Evolutionary conservation across 2,329 filamentous ascomycete species (phyloP).

Genomic region (Eurotiales sp.): DNA sequence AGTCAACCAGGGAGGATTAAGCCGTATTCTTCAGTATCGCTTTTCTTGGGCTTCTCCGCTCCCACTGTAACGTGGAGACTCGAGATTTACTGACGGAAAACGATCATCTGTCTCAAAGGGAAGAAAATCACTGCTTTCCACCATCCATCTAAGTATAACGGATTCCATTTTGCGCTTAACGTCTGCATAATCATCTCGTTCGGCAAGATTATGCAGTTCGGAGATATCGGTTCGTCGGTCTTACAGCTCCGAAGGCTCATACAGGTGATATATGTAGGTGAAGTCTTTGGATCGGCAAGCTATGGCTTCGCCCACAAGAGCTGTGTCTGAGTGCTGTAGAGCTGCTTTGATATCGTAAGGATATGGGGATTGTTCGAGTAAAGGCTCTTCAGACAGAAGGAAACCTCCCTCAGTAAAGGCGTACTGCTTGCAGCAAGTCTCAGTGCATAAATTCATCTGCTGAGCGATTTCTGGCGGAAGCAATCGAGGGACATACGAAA

Average conservation of each 20-base stretch:
- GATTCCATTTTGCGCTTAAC: slow-evolving; percentile 27
- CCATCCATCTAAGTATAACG: slow-evolving; percentile 40
- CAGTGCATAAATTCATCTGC: no score
- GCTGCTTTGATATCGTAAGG: slow-evolving; percentile 47
- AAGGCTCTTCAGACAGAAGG: slow-evolving; percentile 42
- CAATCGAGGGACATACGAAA: slow-evolving; percentile 29
- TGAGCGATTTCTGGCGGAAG: slow-evolving; percentile 30
- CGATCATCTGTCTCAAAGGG: no score
- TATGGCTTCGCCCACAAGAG: slow-evolving; percentile 43
- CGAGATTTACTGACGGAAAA: no score
- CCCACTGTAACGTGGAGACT: no score
- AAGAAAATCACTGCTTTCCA: slow-evolving; percentile 33
- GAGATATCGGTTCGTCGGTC: slow-evolving; percentile 33
- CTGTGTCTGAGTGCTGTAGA: slow-evolving; percentile 45
- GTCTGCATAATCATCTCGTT: background rate
- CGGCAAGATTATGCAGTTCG: slow-evolving; percentile 25
- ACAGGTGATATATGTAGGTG: slow-evolving; percentile 46
- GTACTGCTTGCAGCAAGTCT: no score
- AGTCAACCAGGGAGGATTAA: no score
- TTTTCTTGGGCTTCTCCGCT: no score
- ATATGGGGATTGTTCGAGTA: slow-evolving; percentile 42
- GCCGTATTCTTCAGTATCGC: no score
- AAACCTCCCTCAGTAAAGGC: slow-evolving; percentile 47
- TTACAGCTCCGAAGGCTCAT: slow-evolving; percentile 46
- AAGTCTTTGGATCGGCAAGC: slow-evolving; percentile 22